phyloP scores from a whole-genome alignment of 176 grass and related monocot species.

The Ensete glaucum region DNA sequence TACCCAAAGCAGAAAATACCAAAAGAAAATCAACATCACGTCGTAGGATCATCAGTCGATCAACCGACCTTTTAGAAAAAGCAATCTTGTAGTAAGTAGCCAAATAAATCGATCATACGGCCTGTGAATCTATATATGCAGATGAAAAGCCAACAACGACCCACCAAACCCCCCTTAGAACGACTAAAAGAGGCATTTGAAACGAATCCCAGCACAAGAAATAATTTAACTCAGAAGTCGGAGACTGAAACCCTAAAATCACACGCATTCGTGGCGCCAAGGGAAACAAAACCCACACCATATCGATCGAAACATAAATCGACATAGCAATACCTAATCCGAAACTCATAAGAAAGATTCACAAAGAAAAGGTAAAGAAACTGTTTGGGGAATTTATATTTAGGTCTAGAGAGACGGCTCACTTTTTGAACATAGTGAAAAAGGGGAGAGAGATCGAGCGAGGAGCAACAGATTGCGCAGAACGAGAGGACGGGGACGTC shows the following conservation, averaged over 20 bases:
- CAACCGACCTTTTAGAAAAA: too few relatives aligned
- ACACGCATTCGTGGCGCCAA: not conserved
- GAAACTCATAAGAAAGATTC: not conserved
- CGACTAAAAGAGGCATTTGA: not conserved
- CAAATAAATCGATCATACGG: too few relatives aligned
- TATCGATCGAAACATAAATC: not conserved
- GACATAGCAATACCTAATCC: not conserved
- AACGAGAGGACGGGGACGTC: too few relatives aligned
- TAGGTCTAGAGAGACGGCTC: conserved; percentile 8
- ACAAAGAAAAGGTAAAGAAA: not conserved
- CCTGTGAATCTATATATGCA: too few relatives aligned
- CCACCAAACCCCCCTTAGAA: not conserved
- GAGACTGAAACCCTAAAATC: not conserved
- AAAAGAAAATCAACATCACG: too few relatives aligned
- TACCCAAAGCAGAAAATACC: too few relatives aligned
- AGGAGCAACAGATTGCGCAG: not conserved
- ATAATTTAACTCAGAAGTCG: not conserved
- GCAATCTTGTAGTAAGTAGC: too few relatives aligned
- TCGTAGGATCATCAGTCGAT: too few relatives aligned
- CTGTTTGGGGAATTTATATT: not conserved
- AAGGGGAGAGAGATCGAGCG: not conserved
- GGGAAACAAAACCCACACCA: not conserved
- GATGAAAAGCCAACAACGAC: too few relatives aligned
- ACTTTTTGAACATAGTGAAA: conserved; percentile 53
- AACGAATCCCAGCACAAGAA: not conserved